Conservation (phyloP, 495 filamentous ascomycete genomes). For the Aspergillus kassunensis region DNA sequence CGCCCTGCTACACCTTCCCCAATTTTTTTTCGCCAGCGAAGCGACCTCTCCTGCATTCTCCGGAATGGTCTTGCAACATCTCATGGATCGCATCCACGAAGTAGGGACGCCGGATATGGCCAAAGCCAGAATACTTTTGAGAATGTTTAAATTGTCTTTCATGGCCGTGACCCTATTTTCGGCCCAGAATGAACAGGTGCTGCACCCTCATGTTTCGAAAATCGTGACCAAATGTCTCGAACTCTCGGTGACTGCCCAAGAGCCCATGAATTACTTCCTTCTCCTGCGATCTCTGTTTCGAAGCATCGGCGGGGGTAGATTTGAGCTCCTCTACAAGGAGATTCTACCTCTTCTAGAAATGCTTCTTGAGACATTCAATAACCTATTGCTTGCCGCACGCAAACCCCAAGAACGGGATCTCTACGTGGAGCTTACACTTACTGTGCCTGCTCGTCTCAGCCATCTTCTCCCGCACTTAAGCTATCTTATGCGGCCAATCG, state of each 20-base stretch:
- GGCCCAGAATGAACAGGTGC: slow-evolving; percentile 87
- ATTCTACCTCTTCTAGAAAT: slow-evolving; percentile 95
- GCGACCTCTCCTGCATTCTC: slow-evolving; percentile 96
- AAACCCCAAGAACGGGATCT: slow-evolving; percentile 90
- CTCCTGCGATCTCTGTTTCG: slow-evolving; percentile 88
- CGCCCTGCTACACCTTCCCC: slow-evolving; percentile 87
- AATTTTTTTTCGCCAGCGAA: slow-evolving; percentile 97
- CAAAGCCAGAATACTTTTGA: slow-evolving; percentile 84
- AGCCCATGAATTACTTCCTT: slow-evolving; percentile 98
- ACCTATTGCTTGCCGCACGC: slow-evolving; percentile 78
- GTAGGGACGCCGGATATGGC: slow-evolving; percentile 88
- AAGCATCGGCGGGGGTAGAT: slow-evolving; percentile 94
- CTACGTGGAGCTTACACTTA: slow-evolving; percentile 94
- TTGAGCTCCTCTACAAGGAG: slow-evolving; percentile 97
- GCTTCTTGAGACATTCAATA: slow-evolving; percentile 95
- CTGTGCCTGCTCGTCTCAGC: slow-evolving; percentile 89
- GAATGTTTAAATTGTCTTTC: slow-evolving; percentile 97
- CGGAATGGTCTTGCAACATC: slow-evolving; percentile 93
- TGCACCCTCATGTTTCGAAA: slow-evolving; percentile 91
- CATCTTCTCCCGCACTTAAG: slow-evolving; percentile 96
- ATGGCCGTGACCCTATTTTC: slow-evolving; percentile 99
- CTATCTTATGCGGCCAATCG: slow-evolving; percentile 94
- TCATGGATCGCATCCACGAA: slow-evolving; percentile 94
- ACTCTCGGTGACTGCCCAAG: slow-evolving; percentile 89
- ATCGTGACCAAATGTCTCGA: slow-evolving; percentile 96